Conservation (phyloP, 805 yeast genomes). For the Yarrowia hollandica region DNA sequence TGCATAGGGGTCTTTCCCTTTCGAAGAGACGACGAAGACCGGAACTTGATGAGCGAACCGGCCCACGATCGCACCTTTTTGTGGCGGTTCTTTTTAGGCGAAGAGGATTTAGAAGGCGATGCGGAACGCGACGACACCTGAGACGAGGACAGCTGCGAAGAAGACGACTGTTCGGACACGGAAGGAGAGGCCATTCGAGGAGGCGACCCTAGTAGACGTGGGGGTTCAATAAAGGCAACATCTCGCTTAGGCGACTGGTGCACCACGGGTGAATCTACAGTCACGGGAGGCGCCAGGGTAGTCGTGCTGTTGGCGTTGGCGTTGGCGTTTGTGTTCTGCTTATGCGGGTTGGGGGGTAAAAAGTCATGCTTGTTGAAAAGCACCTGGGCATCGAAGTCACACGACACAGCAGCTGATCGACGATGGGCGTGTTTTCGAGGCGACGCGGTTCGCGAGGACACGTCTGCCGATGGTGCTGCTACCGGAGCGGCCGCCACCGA, state of each 20-base stretch:
- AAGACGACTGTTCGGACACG: slow-evolving; percentile 28
- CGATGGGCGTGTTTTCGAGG: slow-evolving; percentile 62
- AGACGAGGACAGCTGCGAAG: slow-evolving; percentile 28
- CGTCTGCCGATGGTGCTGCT: not conserved
- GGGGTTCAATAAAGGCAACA: slow-evolving; percentile 30
- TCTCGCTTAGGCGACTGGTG: slow-evolving; percentile 6
- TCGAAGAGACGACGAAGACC: slow-evolving; percentile 23
- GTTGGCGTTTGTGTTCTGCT: slow-evolving; percentile 27
- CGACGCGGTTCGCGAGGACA: slow-evolving; percentile 20
- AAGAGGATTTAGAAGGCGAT: slow-evolving; percentile 12
- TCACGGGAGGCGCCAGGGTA: slow-evolving; percentile 1
- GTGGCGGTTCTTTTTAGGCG: slow-evolving; percentile 37
- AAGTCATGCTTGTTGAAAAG: slow-evolving; percentile 16
- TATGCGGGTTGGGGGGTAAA: slow-evolving; percentile 16
- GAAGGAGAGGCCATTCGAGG: slow-evolving; percentile 32
- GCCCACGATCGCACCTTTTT: slow-evolving; percentile 47
- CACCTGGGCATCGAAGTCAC: slow-evolving; percentile 62
- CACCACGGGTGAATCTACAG: not conserved
- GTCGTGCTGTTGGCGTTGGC: slow-evolving; percentile 10
- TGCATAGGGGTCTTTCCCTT: slow-evolving; percentile 14
- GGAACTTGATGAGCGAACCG: slow-evolving; percentile 39
- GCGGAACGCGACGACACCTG: slow-evolving; percentile 30
- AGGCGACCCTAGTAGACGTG: slow-evolving; percentile 32
- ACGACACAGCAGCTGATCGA: slow-evolving; percentile 85
- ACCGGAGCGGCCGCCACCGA: not conserved